Base-by-base conservation (phyloP, 164 flowering plant species). In the Aristolochia californica region DNA sequence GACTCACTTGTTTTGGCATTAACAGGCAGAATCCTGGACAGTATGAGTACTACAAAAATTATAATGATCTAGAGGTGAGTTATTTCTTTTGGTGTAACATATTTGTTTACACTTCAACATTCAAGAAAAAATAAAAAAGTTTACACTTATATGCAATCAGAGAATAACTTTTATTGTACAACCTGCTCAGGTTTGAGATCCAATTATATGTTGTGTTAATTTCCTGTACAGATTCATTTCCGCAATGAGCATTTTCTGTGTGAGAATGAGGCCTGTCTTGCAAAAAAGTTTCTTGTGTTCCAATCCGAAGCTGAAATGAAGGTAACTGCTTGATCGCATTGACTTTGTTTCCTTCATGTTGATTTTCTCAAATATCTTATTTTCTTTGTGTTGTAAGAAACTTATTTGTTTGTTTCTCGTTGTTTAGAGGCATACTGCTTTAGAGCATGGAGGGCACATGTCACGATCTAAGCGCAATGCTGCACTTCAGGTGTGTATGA, bases 1-100 rank as follows among this genome's bases (percentile, higher is more conserved):
- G 25, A 48, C 23, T 16, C 5, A 18, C 22, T 22, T 50, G 15
- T 54, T 27, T 26, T 56, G 20, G 30, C 55, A 34, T 50, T 11
- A 57, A 56, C 88, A 94, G 99, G 85, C 84, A 75, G 71, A 72
- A 94, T 70, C 96, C 96, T 20, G 95, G 93, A 52, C 95, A 90
- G 47, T 87, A 74, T 62, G 99, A 94, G 48, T 94, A 94, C 64
- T 90, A 77, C 55, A 81, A 77, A 70, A 76, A 85, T 57, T 94
- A 94, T 78, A 88, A 85, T 71, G 97, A 94, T 60, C 74, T 94
- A 62, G 99, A 94, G 93, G 97, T 55, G 72, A 56, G 25, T 22
- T 23, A 78, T 45, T 45, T 21, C 24, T 30, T 49, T 30, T 34
- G 40, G 5, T 34, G 10, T 34, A 30, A 5, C 26, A 50, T 43